Evolutionary conservation across 495 filamentous ascomycete genomes (phyloP).

Genomic region (Hyaloscypha variabilis): DNA sequence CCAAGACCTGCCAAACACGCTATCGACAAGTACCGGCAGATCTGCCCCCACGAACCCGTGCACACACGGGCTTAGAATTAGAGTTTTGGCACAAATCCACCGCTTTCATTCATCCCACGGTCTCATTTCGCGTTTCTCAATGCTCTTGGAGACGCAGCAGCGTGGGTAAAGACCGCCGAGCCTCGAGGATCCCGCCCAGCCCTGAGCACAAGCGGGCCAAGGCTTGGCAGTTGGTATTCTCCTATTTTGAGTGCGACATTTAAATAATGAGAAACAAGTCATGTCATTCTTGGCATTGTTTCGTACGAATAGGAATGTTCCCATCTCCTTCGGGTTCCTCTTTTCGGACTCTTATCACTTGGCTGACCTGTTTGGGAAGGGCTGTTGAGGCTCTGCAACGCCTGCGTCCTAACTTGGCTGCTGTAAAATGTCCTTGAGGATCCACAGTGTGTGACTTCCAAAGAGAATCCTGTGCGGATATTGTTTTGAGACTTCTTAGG

Average conservation of each 20-base stretch:
- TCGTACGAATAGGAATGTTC: slow-evolving; percentile 7
- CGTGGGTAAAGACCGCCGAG: slow-evolving; percentile 4
- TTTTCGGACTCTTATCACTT: slow-evolving; percentile 9
- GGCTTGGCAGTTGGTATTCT: background rate
- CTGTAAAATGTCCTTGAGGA: background rate
- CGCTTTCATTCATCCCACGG: slow-evolving; percentile 7
- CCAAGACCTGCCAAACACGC: slow-evolving; percentile 1
- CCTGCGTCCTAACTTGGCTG: slow-evolving; percentile 18
- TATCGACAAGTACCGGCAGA: slow-evolving; percentile 6
- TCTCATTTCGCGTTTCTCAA: slow-evolving; percentile 12
- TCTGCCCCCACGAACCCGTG: slow-evolving; percentile 14
- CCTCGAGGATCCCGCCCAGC: slow-evolving; percentile 6
- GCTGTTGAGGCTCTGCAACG: slow-evolving; percentile 7
- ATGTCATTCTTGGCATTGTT: slow-evolving; percentile 5
- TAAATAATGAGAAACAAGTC: slow-evolving; percentile 1
- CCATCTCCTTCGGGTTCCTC: background rate
- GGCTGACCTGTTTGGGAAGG: slow-evolving; percentile 8
- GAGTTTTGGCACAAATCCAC: background rate
- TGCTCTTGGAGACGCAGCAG: background rate
- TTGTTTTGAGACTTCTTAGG: slow-evolving; percentile 14
- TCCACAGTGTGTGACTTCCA: slow-evolving; percentile 12
- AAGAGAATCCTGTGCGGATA: background rate
- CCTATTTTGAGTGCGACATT: slow-evolving; percentile 6
- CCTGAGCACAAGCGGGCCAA: slow-evolving; percentile 12
- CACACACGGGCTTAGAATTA: slow-evolving; percentile 6